A percentile compares a stretch with the other conserved stretches of the same genome.
phyloP scores from a whole-genome alignment of 148 eudicot genomes.

The Vaccinium myrtillus region DNA sequence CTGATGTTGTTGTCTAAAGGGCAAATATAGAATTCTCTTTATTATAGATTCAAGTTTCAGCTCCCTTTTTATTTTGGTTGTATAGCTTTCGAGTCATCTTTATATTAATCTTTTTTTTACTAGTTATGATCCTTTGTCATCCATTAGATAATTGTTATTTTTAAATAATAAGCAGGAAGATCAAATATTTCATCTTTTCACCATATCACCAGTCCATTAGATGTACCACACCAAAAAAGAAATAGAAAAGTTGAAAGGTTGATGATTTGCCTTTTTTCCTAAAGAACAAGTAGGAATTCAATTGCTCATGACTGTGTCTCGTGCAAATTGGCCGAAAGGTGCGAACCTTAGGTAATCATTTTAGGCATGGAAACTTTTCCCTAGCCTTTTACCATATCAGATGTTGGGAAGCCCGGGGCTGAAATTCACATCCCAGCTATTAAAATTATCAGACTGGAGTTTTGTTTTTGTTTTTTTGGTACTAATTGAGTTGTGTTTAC shows the following conservation, averaged over 20 bases:
- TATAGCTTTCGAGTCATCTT: background rate
- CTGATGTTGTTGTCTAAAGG: background rate
- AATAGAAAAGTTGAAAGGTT: background rate
- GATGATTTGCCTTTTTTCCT: background rate
- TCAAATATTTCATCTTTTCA: background rate
- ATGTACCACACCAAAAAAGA: background rate
- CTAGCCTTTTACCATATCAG: background rate
- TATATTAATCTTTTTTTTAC: background rate
- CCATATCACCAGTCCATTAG: background rate
- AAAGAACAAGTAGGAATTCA: background rate
- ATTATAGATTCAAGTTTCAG: background rate
- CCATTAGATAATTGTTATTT: background rate
- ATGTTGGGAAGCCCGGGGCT: background rate
- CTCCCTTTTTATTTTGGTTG: background rate
- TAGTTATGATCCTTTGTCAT: background rate
- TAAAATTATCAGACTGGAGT: background rate
- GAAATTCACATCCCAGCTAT: background rate
- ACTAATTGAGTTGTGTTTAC: no score
- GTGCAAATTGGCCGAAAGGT: conserved; percentile 16
- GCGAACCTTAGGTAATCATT: background rate
- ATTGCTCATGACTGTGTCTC: conserved; percentile 11
- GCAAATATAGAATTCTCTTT: background rate
- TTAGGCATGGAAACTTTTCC: background rate
- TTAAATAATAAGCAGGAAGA: background rate
- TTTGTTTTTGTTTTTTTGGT: background rate